Conservation (phyloP, 2,329 filamentous ascomycete genomes). For the Microcyclospora pomicola region DNA sequence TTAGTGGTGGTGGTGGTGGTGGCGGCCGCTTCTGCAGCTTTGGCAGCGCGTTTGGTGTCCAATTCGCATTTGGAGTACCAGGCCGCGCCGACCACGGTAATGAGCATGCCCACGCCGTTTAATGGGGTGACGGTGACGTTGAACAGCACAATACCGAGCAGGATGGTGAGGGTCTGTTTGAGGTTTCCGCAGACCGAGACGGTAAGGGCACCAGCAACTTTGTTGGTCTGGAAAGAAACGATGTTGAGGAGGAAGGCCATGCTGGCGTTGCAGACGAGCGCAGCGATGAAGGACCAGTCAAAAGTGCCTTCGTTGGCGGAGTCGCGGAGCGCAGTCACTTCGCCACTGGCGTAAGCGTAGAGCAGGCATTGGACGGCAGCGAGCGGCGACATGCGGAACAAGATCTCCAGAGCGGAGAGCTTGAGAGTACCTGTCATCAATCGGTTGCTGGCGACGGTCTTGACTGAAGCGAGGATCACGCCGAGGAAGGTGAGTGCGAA, state of each 20-base stretch:
- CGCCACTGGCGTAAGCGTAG: slow-evolving; percentile 40
- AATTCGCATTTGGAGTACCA: slow-evolving; percentile 47
- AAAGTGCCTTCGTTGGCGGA: slow-evolving; percentile 14
- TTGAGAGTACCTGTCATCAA: slow-evolving; percentile 48
- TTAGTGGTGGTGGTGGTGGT: too few species aligned
- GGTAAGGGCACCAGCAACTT: slow-evolving; percentile 25
- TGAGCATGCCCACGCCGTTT: slow-evolving; percentile 41
- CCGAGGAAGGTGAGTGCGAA: slow-evolving; percentile 25
- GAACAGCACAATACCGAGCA: slow-evolving; percentile 26
- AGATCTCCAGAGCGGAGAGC: slow-evolving; percentile 45
- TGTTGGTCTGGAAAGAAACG: slow-evolving; percentile 26
- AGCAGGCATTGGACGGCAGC: slow-evolving; percentile 42
- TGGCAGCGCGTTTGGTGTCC: slow-evolving; percentile 28
- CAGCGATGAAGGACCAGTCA: slow-evolving; percentile 9
- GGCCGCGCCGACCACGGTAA: slow-evolving; percentile 43
- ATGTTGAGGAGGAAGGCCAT: slow-evolving; percentile 25
- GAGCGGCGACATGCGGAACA: slow-evolving; percentile 49
- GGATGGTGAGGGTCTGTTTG: slow-evolving; percentile 25
- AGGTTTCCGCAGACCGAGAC: slow-evolving; percentile 25
- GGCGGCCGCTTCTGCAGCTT: too few species aligned
- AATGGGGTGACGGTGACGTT: slow-evolving; percentile 20
- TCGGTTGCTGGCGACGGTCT: slow-evolving; percentile 50
- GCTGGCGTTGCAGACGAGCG: slow-evolving; percentile 20
- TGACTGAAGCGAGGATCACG: slow-evolving; percentile 26
- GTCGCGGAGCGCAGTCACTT: slow-evolving; percentile 21